These are phyloP conservation scores for Eruca vesicaria DNA, from an alignment of 441 rosid genomes.

Conservation along the genomic window DNA sequence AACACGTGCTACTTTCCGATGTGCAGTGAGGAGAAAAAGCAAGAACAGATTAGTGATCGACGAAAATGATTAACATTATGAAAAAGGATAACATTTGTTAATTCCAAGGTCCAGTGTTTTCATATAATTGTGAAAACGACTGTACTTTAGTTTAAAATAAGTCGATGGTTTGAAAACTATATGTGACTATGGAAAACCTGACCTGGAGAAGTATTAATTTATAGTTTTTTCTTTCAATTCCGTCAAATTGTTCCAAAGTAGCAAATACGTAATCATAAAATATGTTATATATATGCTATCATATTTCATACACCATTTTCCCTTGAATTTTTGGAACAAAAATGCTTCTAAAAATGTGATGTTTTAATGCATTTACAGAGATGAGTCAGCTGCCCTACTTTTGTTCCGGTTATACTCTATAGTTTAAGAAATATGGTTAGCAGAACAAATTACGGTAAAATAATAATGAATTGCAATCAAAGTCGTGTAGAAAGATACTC, in stretches of 20 bases:
- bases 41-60: neutral
- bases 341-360: no score
- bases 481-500: no score
- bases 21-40: neutral
- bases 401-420: no score
- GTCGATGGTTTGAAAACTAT: neutral
- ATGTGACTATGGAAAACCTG: neutral
- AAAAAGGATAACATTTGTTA: neutral
- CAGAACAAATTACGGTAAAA: no score
- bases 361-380: no score
- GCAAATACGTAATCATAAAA: neutral
- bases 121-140: neutral
- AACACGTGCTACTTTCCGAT: neutral
- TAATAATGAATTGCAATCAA: no score
- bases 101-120: neutral
- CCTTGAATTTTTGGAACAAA: no score
- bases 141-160: neutral
- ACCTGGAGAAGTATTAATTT: neutral
- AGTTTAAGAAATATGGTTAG: no score
- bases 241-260: no score
- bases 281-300: no score
- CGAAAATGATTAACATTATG: neutral
- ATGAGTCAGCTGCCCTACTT: no score
- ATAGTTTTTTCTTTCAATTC: neutral
- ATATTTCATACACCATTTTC: no score